Conservation (phyloP, 805 yeast genomes). For the Candida bentonensis region DNA sequence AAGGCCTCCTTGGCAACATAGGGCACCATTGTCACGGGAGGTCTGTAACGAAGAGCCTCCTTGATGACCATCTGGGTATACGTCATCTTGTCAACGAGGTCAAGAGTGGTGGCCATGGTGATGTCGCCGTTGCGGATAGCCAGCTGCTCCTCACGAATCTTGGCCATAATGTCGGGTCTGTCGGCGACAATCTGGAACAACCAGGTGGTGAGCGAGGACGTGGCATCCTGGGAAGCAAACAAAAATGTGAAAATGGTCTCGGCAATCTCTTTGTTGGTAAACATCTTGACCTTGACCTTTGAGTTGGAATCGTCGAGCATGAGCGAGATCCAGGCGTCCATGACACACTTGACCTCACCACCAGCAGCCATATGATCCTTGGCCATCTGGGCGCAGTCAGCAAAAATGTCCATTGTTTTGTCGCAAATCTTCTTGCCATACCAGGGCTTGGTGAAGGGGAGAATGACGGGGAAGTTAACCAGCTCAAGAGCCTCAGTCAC, state of each 20-base stretch:
- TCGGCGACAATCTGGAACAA: constrained; percentile 92
- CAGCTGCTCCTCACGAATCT: constrained; percentile 87
- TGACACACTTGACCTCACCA: constrained; percentile 71
- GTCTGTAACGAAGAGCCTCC: constrained; percentile 88
- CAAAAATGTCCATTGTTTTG: constrained; percentile 85
- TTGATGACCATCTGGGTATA: constrained; percentile 85
- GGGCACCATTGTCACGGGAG: constrained; percentile 97
- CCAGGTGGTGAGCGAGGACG: constrained; percentile 96
- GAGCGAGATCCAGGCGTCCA: constrained; percentile 88
- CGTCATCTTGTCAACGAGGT: constrained; percentile 70
- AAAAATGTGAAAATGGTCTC: constrained; percentile 94
- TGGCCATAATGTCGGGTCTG: constrained; percentile 77
- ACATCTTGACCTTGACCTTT: constrained; percentile 30
- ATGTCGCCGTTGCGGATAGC: constrained; percentile 70
- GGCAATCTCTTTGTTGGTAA: constrained; percentile 80
- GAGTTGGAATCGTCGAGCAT: constrained; percentile 60
- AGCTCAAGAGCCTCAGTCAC: constrained; percentile 94
- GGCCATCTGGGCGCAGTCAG: constrained; percentile 74
- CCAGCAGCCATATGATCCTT: constrained; percentile 66
- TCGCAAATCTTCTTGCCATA: constrained; percentile 90
- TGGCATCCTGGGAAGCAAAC: constrained; percentile 97
- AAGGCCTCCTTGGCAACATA: constrained; percentile 79
- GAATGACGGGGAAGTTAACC: constrained; percentile 92
- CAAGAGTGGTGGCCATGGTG: constrained; percentile 42
- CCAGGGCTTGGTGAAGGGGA: constrained; percentile 97